phyloP scores from a whole-genome alignment of 2,329 filamentous ascomycete species.

The Fusarium pilosicola region DNA sequence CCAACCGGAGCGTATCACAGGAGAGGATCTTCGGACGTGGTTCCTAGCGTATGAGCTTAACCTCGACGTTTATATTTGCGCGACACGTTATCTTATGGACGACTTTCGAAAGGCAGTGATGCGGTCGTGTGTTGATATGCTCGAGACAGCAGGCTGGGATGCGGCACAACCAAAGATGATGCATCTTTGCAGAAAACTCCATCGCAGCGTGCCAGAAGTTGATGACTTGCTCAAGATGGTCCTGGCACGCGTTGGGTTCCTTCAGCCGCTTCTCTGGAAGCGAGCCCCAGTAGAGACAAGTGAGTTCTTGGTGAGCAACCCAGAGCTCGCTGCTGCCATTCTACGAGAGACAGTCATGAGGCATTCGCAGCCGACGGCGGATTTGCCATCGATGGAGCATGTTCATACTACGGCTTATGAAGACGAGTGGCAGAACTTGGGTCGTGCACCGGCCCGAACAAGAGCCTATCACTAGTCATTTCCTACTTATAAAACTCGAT shows the following conservation, averaged over 20 bases:
- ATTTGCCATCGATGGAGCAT: conserved; percentile 58
- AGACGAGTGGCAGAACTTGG: conserved; percentile 16
- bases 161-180: conserved; percentile 57
- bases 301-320: conserved; percentile 55
- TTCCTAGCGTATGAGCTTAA: conserved; percentile 58
- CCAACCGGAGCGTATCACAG: conserved; percentile 48
- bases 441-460: not conserved
- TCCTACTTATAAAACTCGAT: not conserved
- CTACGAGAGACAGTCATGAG: conserved; percentile 58
- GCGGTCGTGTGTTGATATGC: conserved; percentile 57
- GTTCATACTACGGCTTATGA: conserved; percentile 12
- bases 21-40: conserved; percentile 60
- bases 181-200: conserved; percentile 55
- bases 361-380: conserved; percentile 48
- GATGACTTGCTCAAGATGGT: conserved; percentile 60
- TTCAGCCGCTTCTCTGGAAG: conserved; percentile 58
- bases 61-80: conserved; percentile 61
- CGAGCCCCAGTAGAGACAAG: conserved; percentile 53
- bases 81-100: conserved; percentile 59
- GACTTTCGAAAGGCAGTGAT: conserved; percentile 56
- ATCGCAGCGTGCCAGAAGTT: conserved; percentile 54
- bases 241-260: conserved; percentile 59
- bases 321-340: conserved; percentile 58
- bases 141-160: conserved; percentile 55
- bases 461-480: not conserved